A percentile compares a stretch with the other conserved stretches of the same genome.
These are phyloP conservation scores for Fonsecaea multimorphosa DNA, from an alignment of 2,329 filamentous ascomycete species.

Conservation along the genomic window DNA sequence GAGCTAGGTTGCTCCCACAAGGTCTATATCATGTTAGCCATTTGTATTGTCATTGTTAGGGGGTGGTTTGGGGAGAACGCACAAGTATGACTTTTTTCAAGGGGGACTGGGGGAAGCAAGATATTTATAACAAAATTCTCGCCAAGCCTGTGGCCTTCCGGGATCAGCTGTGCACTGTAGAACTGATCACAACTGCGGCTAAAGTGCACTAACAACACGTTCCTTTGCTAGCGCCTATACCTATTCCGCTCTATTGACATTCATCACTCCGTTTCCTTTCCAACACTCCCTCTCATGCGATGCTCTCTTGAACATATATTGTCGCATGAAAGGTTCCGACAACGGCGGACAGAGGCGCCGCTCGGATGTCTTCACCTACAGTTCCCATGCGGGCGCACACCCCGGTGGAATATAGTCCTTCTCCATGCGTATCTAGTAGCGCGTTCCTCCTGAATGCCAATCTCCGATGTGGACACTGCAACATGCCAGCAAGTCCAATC, in stretches of 20 bases:
- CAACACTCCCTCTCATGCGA: too few species aligned
- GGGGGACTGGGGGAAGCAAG: constrained; percentile 15
- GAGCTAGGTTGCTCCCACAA: constrained; percentile 39
- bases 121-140: constrained; percentile 5
- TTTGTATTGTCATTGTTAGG: constrained; percentile 3
- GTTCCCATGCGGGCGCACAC: not conserved
- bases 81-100: constrained; percentile 19
- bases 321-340: too few species aligned
- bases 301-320: not conserved
- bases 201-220: not conserved
- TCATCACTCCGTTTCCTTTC: too few species aligned
- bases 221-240: not conserved
- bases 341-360: not conserved
- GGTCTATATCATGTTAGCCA: constrained; percentile 26
- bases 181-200: not conserved
- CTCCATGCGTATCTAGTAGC: not conserved
- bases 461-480: constrained; percentile 5
- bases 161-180: not conserved
- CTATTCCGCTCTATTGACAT: too few species aligned
- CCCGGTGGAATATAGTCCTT: not conserved
- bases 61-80: constrained; percentile 8
- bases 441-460: not conserved
- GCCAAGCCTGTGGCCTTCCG: not conserved
- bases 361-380: not conserved
- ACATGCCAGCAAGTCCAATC: not conserved